phyloP scores from a whole-genome alignment of 2,329 filamentous ascomycete genomes.

The Purpureocillium lavendulum region DNA sequence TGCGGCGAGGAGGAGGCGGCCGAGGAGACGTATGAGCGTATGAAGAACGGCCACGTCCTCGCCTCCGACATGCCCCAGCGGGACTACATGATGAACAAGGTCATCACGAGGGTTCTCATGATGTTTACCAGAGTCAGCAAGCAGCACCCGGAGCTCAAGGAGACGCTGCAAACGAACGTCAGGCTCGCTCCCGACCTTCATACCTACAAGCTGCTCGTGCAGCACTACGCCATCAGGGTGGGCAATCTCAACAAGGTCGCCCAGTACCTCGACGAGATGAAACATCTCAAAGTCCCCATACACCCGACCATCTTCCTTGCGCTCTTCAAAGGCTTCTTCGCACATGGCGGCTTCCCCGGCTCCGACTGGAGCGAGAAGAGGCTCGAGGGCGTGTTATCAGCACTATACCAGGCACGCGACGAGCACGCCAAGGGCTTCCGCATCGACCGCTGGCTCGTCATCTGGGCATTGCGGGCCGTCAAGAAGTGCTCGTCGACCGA shows the following conservation, averaged over 20 bases:
- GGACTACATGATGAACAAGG: constrained; percentile 37
- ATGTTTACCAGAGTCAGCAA: constrained; percentile 49
- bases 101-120: constrained; percentile 47
- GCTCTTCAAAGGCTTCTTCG: constrained; percentile 73
- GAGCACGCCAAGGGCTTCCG: constrained; percentile 35
- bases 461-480: constrained; percentile 56
- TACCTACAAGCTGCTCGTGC: constrained; percentile 74
- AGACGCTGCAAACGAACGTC: constrained; percentile 50
- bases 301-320: constrained; percentile 72
- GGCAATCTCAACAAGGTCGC: constrained; percentile 67
- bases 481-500: constrained; percentile 46
- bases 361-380: constrained; percentile 64
- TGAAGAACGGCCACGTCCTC: constrained; percentile 57
- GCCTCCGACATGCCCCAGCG: constrained; percentile 30
- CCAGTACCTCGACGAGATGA: constrained; percentile 74
- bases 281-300: constrained; percentile 54
- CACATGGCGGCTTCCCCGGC: constrained; percentile 56
- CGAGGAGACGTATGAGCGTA: constrained; percentile 71
- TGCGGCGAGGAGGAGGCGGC: constrained; percentile 70
- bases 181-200: constrained; percentile 64
- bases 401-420: constrained; percentile 51
- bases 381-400: constrained; percentile 60
- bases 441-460: constrained; percentile 52
- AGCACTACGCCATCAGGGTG: constrained; percentile 58
- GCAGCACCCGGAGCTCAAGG: constrained; percentile 44